Evolutionary conservation across 805 yeast genomes (phyloP).

Genomic region (Ogataea populi-albae): DNA sequence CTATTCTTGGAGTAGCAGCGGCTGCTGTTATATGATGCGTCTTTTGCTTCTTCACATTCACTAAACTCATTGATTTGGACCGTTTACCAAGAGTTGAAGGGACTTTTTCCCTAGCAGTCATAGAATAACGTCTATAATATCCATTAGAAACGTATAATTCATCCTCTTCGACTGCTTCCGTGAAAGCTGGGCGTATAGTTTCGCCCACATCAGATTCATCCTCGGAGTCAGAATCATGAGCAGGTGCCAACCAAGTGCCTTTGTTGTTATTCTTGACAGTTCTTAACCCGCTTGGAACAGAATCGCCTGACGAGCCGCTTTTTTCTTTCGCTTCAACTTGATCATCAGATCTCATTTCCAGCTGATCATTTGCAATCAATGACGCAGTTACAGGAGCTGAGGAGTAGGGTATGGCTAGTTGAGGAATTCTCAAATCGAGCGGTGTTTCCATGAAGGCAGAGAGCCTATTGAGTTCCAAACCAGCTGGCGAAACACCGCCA

Average conservation of each 20-base stretch:
- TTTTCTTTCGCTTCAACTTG: background rate
- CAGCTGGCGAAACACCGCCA: slow-evolving; percentile 27
- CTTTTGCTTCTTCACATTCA: slow-evolving; percentile 49
- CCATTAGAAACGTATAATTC: slow-evolving; percentile 22
- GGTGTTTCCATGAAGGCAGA: slow-evolving; percentile 32
- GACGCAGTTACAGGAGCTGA: slow-evolving; percentile 80
- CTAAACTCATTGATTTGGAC: slow-evolving; percentile 63
- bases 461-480: slow-evolving; percentile 25
- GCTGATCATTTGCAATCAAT: slow-evolving; percentile 7
- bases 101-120: slow-evolving; percentile 36
- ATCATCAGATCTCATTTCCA: background rate
- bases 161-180: slow-evolving; percentile 39
- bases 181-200: slow-evolving; percentile 26
- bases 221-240: slow-evolving; percentile 32
- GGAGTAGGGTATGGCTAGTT: slow-evolving; percentile 60
- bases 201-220: slow-evolving; percentile 41
- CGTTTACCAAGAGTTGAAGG: slow-evolving; percentile 46
- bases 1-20: slow-evolving; percentile 78
- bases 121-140: slow-evolving; percentile 32
- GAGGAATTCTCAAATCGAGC: slow-evolving; percentile 33
- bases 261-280: background rate
- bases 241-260: slow-evolving; percentile 12
- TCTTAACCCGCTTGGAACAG: no score
- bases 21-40: slow-evolving; percentile 62
- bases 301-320: background rate